A percentile compares a stretch with the other conserved stretches of the same genome.
Conservation (phyloP, 139 green algal genomes). For the Coccomyxa sp. region DNA sequence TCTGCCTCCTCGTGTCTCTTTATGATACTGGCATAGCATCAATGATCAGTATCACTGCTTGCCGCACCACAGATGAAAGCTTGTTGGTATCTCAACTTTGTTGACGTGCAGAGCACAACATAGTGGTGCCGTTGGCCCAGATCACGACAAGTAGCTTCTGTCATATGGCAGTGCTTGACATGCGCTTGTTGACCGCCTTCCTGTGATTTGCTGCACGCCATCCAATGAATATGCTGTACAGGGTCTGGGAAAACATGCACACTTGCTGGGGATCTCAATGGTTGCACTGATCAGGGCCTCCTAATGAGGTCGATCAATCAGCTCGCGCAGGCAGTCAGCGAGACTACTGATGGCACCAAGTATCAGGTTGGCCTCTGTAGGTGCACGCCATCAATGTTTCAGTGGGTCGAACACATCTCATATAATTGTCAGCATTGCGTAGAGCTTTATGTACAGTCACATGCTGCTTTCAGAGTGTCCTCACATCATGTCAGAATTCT, state of each 20-base stretch:
- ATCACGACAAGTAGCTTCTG: background rate
- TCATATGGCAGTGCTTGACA: background rate
- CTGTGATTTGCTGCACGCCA: too few relatives aligned
- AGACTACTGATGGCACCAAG: background rate
- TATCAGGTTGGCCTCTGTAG: background rate
- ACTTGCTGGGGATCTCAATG: slow-evolving; percentile 44
- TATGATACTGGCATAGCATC: background rate
- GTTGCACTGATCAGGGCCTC: slow-evolving; percentile 34
- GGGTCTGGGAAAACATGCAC: slow-evolving; percentile 64
- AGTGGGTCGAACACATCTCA: too few relatives aligned
- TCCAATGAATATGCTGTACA: too few relatives aligned
- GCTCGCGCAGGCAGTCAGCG: slow-evolving; percentile 36
- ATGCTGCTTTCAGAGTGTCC: too few relatives aligned
- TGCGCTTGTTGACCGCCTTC: background rate
- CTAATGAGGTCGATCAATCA: slow-evolving; percentile 52
- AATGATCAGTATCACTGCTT: background rate
- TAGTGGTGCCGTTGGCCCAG: background rate
- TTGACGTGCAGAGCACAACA: background rate
- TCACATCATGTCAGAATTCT: background rate
- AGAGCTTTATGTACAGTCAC: background rate
- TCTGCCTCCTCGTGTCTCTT: background rate
- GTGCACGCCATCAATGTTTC: too few relatives aligned
- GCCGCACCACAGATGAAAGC: background rate
- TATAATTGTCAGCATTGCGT: background rate
- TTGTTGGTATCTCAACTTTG: background rate